Evolutionary conservation across 306 rosid genomes (phyloP).

Genomic region (Astragalus glycyphyllos): DNA sequence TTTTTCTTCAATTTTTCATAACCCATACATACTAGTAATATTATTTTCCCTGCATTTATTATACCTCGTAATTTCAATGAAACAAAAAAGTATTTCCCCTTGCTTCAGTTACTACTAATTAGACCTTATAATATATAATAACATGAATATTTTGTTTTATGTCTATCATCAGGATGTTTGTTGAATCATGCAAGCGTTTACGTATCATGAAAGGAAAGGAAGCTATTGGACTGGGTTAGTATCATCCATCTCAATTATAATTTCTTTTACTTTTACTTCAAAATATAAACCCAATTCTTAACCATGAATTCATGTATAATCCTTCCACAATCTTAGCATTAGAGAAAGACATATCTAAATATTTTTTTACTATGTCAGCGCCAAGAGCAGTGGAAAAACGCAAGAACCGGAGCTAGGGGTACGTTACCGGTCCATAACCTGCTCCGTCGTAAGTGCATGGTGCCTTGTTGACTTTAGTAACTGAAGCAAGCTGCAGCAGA

Average conservation of each 20-base stretch:
- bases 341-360: background rate
- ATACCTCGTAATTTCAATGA: no score
- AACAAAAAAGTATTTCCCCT: background rate
- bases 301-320: constrained; percentile 5
- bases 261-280: background rate
- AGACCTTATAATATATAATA: background rate
- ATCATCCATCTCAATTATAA: background rate
- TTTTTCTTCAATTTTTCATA: background rate
- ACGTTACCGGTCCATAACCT: constrained; percentile 40
- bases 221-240: constrained; percentile 89
- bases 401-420: constrained; percentile 71
- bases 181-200: constrained; percentile 90
- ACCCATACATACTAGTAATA: background rate
- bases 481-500: constrained; percentile 47
- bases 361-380: constrained; percentile 54
- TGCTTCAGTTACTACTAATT: no score
- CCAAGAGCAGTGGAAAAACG: constrained; percentile 89
- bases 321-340: no score
- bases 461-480: constrained; percentile 36
- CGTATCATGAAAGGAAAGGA: constrained; percentile 96
- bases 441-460: constrained; percentile 51
- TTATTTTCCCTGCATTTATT: no score
- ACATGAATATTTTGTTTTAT: background rate
- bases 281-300: background rate
- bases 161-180: constrained; percentile 74